Evolutionary conservation across 768 basidiomycete species (phyloP).

Genomic region (Rickenella mellea): DNA sequence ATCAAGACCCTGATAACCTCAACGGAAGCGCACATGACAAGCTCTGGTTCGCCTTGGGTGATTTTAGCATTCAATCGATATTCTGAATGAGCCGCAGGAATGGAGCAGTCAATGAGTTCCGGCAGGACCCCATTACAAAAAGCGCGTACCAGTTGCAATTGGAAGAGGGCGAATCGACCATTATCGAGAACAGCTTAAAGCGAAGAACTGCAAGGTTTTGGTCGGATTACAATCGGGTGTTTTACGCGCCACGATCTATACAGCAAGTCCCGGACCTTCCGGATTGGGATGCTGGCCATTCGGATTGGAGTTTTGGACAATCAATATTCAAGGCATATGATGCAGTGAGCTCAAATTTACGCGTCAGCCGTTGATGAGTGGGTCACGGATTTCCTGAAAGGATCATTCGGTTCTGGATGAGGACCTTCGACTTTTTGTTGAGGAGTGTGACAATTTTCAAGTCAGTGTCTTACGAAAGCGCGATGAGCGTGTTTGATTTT

Average conservation of each 20-base stretch:
- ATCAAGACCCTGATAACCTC: constrained; percentile 12
- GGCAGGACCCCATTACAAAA: constrained; percentile 40
- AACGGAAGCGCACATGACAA: background rate
- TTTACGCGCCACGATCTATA: constrained; percentile 54
- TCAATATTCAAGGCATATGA: constrained; percentile 46
- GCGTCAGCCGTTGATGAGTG: background rate
- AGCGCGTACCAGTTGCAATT: constrained; percentile 46
- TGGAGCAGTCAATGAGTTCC: constrained; percentile 37
- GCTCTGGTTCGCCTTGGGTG: background rate
- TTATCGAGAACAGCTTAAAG: background rate
- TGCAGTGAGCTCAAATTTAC: constrained; percentile 28
- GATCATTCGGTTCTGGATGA: constrained; percentile 61
- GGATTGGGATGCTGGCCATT: constrained; percentile 43
- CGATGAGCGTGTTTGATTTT: background rate
- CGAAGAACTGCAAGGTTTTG: constrained; percentile 43
- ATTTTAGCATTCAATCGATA: background rate
- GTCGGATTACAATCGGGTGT: constrained; percentile 61
- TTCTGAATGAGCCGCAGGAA: constrained; percentile 26
- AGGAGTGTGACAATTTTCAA: constrained; percentile 71
- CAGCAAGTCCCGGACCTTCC: constrained; percentile 52
- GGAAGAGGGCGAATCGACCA: constrained; percentile 16
- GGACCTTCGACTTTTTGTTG: constrained; percentile 54
- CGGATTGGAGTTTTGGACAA: constrained; percentile 47
- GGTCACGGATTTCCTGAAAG: constrained; percentile 22
- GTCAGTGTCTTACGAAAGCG: constrained; percentile 22